Evolutionary conservation across 495 filamentous ascomycete genomes (phyloP).

Genomic region (Barbatosphaeria neglecta): DNA sequence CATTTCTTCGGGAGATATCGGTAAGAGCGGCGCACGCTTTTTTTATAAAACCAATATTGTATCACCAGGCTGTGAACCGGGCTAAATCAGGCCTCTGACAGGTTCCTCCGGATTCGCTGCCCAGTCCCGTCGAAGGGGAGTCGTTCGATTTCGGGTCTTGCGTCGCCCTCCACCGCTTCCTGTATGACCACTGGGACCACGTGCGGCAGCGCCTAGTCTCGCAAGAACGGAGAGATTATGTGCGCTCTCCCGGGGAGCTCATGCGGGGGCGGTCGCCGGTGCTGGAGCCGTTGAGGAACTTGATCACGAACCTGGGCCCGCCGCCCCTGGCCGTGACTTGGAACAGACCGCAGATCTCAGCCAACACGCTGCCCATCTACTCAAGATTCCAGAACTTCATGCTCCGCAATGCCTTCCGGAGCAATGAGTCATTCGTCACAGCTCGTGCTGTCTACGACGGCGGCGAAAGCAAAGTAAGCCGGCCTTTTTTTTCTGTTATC

Average conservation of each 20-base stretch:
- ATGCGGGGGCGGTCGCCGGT: conserved; percentile 31
- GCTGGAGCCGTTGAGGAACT: conserved; percentile 39
- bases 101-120: conserved; percentile 25
- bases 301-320: conserved; percentile 51
- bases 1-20: conserved; percentile 52
- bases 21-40: no score
- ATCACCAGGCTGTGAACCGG: not conserved
- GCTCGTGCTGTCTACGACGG: conserved; percentile 55
- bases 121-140: conserved; percentile 27
- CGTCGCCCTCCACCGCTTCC: conserved; percentile 51
- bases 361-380: conserved; percentile 47
- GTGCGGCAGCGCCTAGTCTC: conserved; percentile 49
- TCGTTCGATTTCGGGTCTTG: conserved; percentile 57
- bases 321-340: conserved; percentile 53
- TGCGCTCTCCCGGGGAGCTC: conserved; percentile 38
- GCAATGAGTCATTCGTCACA: conserved; percentile 46
- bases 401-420: conserved; percentile 51
- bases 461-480: conserved; percentile 46
- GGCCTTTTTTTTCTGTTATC: not conserved
- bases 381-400: conserved; percentile 60
- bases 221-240: conserved; percentile 39
- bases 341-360: conserved; percentile 47
- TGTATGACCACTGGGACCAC: conserved; percentile 59
- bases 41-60: not conserved
- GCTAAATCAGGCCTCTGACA: conserved; percentile 9